A percentile compares a stretch with the other conserved stretches of the same genome.
Evolutionary conservation across 129 eudicot genomes (phyloP).

Genomic region (Flaveria trinervia): DNA sequence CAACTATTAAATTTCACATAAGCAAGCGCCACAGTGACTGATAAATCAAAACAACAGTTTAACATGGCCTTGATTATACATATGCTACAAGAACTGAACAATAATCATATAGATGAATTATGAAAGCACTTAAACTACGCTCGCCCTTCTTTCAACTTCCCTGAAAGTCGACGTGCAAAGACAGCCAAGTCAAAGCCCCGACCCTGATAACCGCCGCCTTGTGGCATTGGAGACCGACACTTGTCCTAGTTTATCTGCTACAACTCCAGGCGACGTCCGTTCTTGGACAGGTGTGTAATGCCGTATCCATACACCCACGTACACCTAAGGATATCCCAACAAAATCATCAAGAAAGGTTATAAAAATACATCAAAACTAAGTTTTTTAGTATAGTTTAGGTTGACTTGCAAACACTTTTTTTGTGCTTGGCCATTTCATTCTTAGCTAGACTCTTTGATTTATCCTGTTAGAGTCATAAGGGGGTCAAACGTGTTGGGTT

Average conservation of each 20-base stretch:
- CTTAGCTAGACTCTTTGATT: neutral
- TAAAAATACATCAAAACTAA: neutral
- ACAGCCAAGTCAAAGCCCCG: constrained; percentile 26
- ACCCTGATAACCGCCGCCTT: constrained; percentile 60
- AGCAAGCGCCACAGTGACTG: neutral
- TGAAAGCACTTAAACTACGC: neutral
- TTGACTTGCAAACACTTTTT: neutral
- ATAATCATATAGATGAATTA: constrained; percentile 22
- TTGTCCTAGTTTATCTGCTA: constrained; percentile 73
- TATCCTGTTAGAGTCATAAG: neutral
- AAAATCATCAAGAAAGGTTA: neutral
- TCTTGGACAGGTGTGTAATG: constrained; percentile 70
- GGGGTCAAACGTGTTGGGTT: no score
- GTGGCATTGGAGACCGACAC: constrained; percentile 90
- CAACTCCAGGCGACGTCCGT: constrained; percentile 46
- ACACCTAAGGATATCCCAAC: constrained; percentile 50
- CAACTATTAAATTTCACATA: constrained; percentile 23
- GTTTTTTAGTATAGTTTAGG: neutral
- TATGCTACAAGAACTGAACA: constrained; percentile 22
- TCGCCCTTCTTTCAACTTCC: neutral
- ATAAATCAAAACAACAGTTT: neutral
- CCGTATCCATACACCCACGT: constrained; percentile 89
- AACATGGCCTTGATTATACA: constrained; percentile 20
- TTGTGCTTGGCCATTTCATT: neutral
- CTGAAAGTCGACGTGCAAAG: constrained; percentile 12